Conservation (phyloP, 1,284 basidiomycete species). For the Kalmanozyma brasiliensis region DNA sequence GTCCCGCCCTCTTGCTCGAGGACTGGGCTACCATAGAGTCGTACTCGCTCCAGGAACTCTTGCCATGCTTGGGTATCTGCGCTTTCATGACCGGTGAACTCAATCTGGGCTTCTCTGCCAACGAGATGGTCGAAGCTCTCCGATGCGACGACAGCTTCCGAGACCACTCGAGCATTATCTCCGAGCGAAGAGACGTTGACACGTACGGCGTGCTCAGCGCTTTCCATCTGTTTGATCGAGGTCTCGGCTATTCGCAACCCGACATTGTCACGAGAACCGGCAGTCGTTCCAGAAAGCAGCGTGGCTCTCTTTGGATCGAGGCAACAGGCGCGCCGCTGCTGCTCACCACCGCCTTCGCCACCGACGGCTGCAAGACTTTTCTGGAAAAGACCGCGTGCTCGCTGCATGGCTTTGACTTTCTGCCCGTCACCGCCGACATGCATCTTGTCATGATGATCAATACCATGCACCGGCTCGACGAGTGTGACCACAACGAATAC, state of each 20-base stretch:
- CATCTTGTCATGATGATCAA: constrained; percentile 41
- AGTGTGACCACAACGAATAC: constrained; percentile 50
- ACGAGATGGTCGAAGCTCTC: constrained; percentile 32
- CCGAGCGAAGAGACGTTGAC: constrained; percentile 27
- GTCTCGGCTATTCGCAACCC: constrained; percentile 42
- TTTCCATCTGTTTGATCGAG: constrained; percentile 46
- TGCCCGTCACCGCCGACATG: constrained; percentile 35
- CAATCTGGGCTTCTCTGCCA: constrained; percentile 43
- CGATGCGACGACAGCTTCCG: constrained; percentile 22
- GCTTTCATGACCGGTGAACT: constrained; percentile 46
- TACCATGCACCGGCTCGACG: constrained; percentile 27
- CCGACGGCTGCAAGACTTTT: constrained; percentile 46
- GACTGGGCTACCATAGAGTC: constrained; percentile 49
- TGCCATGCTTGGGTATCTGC: constrained; percentile 36
- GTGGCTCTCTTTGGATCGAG: constrained; percentile 31
- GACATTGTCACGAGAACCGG: constrained; percentile 20
- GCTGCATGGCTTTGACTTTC: constrained; percentile 34
- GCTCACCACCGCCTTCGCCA: constrained; percentile 43
- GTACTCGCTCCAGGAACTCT: constrained; percentile 34
- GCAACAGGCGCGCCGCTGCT: constrained; percentile 39
- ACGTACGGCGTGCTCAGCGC: constrained; percentile 33
- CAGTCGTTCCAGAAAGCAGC: constrained; percentile 10
- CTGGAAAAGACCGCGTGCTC: constrained; percentile 47
- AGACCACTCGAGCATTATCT: constrained; percentile 11
- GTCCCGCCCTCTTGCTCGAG: constrained; percentile 39